These are phyloP conservation scores for Arbutus unedo DNA, from an alignment of 148 eudicot species.

Conservation along the genomic window DNA sequence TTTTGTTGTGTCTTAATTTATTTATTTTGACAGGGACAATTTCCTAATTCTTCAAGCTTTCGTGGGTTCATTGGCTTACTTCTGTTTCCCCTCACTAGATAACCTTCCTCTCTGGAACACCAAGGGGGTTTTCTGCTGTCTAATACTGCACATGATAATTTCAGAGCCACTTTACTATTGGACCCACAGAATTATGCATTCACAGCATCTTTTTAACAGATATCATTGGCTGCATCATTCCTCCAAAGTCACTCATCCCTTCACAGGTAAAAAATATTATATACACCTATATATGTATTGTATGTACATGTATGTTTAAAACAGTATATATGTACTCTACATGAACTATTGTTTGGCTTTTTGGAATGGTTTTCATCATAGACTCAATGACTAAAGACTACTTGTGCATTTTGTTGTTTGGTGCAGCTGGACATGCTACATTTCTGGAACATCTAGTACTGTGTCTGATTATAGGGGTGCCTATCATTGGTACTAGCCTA, in stretches of 20 bases:
- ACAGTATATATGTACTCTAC: not conserved
- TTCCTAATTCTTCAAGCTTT: slow-evolving; percentile 48
- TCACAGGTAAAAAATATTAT: slow-evolving; percentile 32
- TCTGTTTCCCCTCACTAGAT: slow-evolving; percentile 34
- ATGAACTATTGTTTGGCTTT: not conserved
- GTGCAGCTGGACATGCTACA: slow-evolving; percentile 57
- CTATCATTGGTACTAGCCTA: slow-evolving; percentile 38
- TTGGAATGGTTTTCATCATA: not conserved
- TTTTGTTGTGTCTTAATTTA: not conserved
- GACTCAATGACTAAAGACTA: not conserved
- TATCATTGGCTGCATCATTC: slow-evolving; percentile 56
- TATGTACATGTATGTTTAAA: no score
- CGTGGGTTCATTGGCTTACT: slow-evolving; percentile 31
- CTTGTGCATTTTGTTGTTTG: slow-evolving; percentile 11
- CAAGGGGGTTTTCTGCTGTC: slow-evolving; percentile 33
- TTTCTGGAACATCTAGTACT: slow-evolving; percentile 47
- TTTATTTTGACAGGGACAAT: slow-evolving; percentile 41
- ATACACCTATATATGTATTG: no score
- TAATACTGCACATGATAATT: slow-evolving; percentile 33
- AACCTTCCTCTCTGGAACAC: slow-evolving; percentile 40
- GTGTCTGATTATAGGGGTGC: slow-evolving; percentile 39
- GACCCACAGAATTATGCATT: slow-evolving; percentile 40
- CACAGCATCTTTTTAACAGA: slow-evolving; percentile 22
- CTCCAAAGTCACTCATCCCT: slow-evolving; percentile 44
- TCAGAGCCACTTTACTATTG: slow-evolving; percentile 48